A percentile compares a stretch with the other conserved stretches of the same genome.
These are phyloP conservation scores for Begonia loranthoides DNA, from an alignment of 306 rosid species.

Conservation along the genomic window DNA sequence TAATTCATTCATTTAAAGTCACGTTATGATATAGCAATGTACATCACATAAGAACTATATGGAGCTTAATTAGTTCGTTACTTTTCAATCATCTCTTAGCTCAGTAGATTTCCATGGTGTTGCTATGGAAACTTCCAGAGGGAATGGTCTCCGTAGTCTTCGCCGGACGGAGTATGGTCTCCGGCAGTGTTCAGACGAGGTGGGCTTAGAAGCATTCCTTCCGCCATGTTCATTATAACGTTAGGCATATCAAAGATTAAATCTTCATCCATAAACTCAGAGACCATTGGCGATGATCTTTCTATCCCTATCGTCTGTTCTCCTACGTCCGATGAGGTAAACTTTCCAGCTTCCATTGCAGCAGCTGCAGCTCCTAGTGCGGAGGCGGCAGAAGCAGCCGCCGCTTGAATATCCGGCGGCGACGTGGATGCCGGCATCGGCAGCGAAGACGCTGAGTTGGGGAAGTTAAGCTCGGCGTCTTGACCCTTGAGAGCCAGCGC, in stretches of 20 bases:
- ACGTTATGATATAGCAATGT: too few relatives aligned
- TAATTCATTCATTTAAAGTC: too few relatives aligned
- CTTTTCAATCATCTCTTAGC: too few relatives aligned
- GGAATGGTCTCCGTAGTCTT: constrained; percentile 15
- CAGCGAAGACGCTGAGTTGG: constrained; percentile 60
- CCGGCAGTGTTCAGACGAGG: constrained; percentile 45
- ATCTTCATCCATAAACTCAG: constrained; percentile 62
- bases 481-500: constrained; percentile 80
- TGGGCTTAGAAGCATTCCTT: constrained; percentile 92
- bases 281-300: not conserved
- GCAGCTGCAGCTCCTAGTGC: constrained; percentile 48
- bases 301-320: constrained; percentile 7
- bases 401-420: constrained; percentile 64
- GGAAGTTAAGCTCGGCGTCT: constrained; percentile 66
- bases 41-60: too few relatives aligned
- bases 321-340: not conserved
- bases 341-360: constrained; percentile 29
- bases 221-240: constrained; percentile 67
- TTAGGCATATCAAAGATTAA: constrained; percentile 82
- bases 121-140: constrained; percentile 38
- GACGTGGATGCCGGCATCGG: constrained; percentile 73
- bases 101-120: too few relatives aligned
- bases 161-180: constrained; percentile 1
- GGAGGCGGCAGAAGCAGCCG: constrained; percentile 67
- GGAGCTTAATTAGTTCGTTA: too few relatives aligned